Percentiles rank a stretch among this genome's conserved stretches.
These are phyloP conservation scores for Rhodofomes roseus DNA, from an alignment of 1,284 basidiomycete species.

Conservation along the genomic window DNA sequence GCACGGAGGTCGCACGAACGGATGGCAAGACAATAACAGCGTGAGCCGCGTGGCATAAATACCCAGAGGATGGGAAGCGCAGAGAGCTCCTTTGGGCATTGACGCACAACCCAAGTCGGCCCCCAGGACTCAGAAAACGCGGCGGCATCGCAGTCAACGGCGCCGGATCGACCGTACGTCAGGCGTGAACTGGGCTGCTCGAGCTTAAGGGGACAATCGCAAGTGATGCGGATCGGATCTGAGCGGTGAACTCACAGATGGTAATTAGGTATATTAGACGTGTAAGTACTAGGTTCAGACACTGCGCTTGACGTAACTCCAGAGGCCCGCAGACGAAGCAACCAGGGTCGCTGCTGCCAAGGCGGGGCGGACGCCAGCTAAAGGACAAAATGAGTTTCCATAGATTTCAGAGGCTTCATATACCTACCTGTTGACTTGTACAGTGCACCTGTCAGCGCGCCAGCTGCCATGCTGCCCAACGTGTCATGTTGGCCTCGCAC, in stretches of 20 bases:
- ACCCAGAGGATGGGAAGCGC: slow-evolving; percentile 3
- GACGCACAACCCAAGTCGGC: slow-evolving; percentile 4
- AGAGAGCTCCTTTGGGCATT: not conserved
- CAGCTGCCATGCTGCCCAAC: slow-evolving; percentile 88
- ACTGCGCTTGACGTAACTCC: slow-evolving; percentile 89
- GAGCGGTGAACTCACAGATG: slow-evolving; percentile 23
- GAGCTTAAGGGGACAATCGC: slow-evolving; percentile 15
- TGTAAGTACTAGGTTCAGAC: slow-evolving; percentile 39
- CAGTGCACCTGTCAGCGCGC: slow-evolving; percentile 85
- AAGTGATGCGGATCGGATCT: slow-evolving; percentile 12
- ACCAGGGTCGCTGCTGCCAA: slow-evolving; percentile 86
- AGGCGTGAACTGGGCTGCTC: slow-evolving; percentile 5
- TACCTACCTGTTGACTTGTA: slow-evolving; percentile 90
- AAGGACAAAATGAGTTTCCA: slow-evolving; percentile 29
- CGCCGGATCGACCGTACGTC: not conserved
- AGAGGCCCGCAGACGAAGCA: slow-evolving; percentile 84
- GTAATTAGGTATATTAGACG: slow-evolving; percentile 29
- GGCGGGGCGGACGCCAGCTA: slow-evolving; percentile 89
- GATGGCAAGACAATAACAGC: slow-evolving; percentile 6
- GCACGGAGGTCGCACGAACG: not conserved
- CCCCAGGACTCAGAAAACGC: not conserved
- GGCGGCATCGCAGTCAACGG: not conserved
- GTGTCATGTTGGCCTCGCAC: slow-evolving; percentile 91
- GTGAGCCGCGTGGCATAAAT: slow-evolving; percentile 5
- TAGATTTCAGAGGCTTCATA: slow-evolving; percentile 20